A percentile compares a stretch with the other conserved stretches of the same genome.
These are phyloP conservation scores for Pythium plurisporium DNA, from an alignment of 352 stramenopile genomes.

Conservation along the genomic window DNA sequence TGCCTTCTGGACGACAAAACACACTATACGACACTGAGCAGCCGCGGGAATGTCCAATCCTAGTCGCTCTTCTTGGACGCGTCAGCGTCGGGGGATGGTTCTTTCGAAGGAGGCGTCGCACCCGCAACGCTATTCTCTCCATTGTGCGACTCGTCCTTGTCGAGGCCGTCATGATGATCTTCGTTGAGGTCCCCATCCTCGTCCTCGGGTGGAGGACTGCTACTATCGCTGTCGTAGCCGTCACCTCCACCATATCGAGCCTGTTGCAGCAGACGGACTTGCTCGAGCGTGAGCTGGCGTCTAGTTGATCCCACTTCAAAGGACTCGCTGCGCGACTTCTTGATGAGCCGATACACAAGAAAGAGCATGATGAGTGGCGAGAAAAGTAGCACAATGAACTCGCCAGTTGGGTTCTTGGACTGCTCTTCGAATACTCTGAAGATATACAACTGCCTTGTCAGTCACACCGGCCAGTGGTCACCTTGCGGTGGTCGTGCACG, in stretches of 20 bases:
- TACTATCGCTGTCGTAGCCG: conserved; percentile 56
- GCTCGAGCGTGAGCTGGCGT: conserved; percentile 58
- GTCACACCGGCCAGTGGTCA: too few relatives aligned
- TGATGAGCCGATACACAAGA: conserved; percentile 41
- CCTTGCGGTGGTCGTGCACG: too few relatives aligned
- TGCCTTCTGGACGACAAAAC: background rate
- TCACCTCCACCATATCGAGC: conserved; percentile 44
- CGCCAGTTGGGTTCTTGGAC: conserved; percentile 55
- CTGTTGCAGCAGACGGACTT: conserved; percentile 70
- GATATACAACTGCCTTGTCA: too few relatives aligned
- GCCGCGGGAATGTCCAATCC: background rate
- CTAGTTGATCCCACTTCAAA: conserved; percentile 23
- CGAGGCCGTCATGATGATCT: background rate
- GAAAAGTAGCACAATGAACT: conserved; percentile 64
- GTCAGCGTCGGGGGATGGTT: background rate
- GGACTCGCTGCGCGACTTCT: conserved; percentile 34
- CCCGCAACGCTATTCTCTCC: background rate
- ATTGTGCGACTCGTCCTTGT: background rate
- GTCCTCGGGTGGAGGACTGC: conserved; percentile 12
- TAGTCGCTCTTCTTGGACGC: conserved; percentile 12
- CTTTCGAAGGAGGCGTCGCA: background rate
- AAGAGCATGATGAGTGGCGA: conserved; percentile 48
- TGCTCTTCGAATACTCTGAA: conserved; percentile 61
- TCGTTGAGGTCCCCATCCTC: conserved; percentile 7
- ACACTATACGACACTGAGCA: background rate